Percentiles rank a stretch among this genome's conserved stretches.
phyloP scores from a whole-genome alignment of 2,329 filamentous ascomycete species.

The Diaporthe sp. region DNA sequence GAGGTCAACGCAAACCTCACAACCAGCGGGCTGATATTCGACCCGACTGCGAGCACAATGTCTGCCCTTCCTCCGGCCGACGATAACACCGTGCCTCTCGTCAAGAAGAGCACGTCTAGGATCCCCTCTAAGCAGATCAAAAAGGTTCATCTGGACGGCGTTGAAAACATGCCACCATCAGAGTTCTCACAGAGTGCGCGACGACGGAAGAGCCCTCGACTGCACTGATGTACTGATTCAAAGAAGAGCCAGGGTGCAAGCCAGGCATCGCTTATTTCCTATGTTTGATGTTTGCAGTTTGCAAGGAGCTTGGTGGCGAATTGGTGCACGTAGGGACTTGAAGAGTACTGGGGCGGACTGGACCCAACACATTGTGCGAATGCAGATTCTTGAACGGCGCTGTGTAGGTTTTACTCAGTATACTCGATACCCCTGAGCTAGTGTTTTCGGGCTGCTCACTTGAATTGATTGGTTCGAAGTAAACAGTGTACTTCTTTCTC shows the following conservation, averaged over 20 bases:
- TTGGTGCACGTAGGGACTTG: not conserved
- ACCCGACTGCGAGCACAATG: constrained; percentile 58
- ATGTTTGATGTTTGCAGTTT: constrained; percentile 33
- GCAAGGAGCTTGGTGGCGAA: constrained; percentile 25
- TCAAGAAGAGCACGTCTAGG: constrained; percentile 61
- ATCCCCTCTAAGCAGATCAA: constrained; percentile 51
- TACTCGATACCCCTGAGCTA: constrained; percentile 40
- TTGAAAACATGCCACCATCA: constrained; percentile 65
- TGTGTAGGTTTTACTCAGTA: constrained; percentile 41
- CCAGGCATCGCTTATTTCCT: not conserved
- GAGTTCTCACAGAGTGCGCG: constrained; percentile 61
- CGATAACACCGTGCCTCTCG: constrained; percentile 61
- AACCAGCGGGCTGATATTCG: constrained; percentile 56
- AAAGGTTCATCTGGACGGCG: constrained; percentile 57
- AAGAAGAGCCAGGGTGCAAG: not conserved
- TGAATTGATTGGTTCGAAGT: constrained; percentile 28
- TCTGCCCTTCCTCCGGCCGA: constrained; percentile 53
- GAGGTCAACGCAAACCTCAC: constrained; percentile 67
- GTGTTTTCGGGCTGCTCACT: constrained; percentile 22
- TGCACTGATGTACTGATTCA: constrained; percentile 46
- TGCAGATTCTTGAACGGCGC: constrained; percentile 16
- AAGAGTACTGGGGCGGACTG: not conserved
- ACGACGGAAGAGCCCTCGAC: constrained; percentile 69
- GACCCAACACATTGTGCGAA: not conserved
- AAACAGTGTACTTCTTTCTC: not conserved